These are phyloP conservation scores for Kodamaea fungicola DNA, from an alignment of 1,139 yeast genomes.

Conservation along the genomic window DNA sequence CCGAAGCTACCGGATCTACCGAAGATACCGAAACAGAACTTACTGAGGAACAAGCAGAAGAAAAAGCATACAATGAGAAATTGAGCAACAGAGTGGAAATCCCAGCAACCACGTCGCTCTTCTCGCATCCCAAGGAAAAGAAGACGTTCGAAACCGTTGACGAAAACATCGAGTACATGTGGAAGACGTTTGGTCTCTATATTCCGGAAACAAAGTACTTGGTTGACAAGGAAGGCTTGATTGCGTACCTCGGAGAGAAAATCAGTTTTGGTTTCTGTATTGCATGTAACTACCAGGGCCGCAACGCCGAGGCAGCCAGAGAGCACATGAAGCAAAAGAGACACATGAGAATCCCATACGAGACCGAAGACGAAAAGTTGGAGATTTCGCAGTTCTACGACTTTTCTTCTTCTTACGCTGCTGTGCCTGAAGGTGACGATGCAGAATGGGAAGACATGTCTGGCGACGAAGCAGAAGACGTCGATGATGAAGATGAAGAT, in stretches of 20 bases:
- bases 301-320: constrained; percentile 78
- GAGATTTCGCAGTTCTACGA: constrained; percentile 85
- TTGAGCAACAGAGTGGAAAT: constrained; percentile 62
- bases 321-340: constrained; percentile 85
- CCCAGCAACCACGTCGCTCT: constrained; percentile 72
- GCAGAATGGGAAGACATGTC: constrained; percentile 50
- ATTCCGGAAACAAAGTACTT: constrained; percentile 79
- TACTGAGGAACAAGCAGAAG: constrained; percentile 45
- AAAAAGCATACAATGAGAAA: constrained; percentile 53
- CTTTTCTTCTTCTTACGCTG: constrained; percentile 62
- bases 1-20: neutral
- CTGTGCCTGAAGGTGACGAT: constrained; percentile 20
- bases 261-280: constrained; percentile 85
- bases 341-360: constrained; percentile 89
- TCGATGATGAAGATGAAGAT: constrained; percentile 16
- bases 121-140: constrained; percentile 56
- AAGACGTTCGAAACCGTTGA: constrained; percentile 38
- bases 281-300: constrained; percentile 80
- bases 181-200: constrained; percentile 72
- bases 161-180: constrained; percentile 74
- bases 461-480: constrained; percentile 25
- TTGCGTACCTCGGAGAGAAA: constrained; percentile 74
- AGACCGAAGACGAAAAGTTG: constrained; percentile 72
- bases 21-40: constrained; percentile 18
- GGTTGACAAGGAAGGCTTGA: constrained; percentile 64